Percentiles rank a stretch among this genome's conserved stretches.
These are phyloP conservation scores for Gardenia jasminoides DNA, from an alignment of 257 asterid species.

Conservation along the genomic window DNA sequence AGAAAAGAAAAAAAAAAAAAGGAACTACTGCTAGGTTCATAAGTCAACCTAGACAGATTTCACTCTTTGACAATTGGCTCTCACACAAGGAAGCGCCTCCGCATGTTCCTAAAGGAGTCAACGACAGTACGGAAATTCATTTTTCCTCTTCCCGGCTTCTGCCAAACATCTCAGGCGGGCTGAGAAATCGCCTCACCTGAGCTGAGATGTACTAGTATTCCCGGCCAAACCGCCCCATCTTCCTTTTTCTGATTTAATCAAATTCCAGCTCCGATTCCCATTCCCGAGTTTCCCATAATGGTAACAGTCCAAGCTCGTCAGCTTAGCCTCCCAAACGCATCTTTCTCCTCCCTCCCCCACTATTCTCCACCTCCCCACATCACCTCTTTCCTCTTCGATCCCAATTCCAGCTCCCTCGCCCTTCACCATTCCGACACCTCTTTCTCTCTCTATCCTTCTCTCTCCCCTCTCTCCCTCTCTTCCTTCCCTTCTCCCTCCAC, in stretches of 20 bases:
- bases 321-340: conserved; percentile 50
- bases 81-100: too few relatives aligned
- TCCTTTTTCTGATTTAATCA: neutral
- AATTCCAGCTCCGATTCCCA: neutral
- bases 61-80: too few relatives aligned
- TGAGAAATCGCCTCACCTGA: too few relatives aligned
- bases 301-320: conserved; percentile 47
- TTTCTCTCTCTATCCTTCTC: conserved; percentile 58
- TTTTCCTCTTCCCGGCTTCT: too few relatives aligned
- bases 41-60: too few relatives aligned
- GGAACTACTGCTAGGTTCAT: too few relatives aligned
- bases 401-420: conserved; percentile 53
- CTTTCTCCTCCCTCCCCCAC: conserved; percentile 20
- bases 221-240: neutral
- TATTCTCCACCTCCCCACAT: conserved; percentile 40
- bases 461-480: conserved; percentile 28
- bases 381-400: conserved; percentile 55
- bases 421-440: conserved; percentile 73
- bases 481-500: conserved; percentile 37
- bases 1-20: too few relatives aligned
- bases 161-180: too few relatives aligned
- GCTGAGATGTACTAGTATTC: neutral
- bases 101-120: too few relatives aligned
- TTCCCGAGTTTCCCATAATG: conserved; percentile 18
- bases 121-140: too few relatives aligned